A percentile compares a stretch with the other conserved stretches of the same genome.
Evolutionary conservation across 2,329 filamentous ascomycete species (phyloP).

Genomic region (Alternaria ethzedia): DNA sequence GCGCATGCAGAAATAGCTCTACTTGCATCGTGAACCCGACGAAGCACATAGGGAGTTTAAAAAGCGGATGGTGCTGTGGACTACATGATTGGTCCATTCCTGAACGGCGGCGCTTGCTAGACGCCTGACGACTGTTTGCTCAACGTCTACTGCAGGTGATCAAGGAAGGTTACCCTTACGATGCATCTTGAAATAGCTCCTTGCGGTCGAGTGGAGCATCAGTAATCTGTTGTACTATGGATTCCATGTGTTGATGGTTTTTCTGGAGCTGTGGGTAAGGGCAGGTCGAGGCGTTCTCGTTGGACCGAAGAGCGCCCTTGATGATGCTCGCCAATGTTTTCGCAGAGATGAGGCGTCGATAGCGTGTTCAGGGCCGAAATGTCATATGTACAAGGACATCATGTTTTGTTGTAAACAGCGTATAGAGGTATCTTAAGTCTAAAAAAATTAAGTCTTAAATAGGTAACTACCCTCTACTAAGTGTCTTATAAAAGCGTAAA

Average conservation of each 20-base stretch:
- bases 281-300: not conserved
- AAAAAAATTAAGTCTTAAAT: too few relatives aligned
- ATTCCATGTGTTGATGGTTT: not conserved
- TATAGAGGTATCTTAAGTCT: too few relatives aligned
- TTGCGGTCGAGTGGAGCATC: not conserved
- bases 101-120: conserved; percentile 3
- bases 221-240: not conserved
- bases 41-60: not conserved
- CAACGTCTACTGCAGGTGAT: not conserved
- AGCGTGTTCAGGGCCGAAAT: not conserved
- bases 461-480: too few relatives aligned
- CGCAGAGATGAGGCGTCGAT: not conserved
- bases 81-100: not conserved
- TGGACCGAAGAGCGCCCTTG: not conserved
- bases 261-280: not conserved
- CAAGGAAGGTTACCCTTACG: not conserved
- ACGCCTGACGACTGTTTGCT: not conserved
- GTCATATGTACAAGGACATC: not conserved
- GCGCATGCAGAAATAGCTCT: not conserved
- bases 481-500: too few relatives aligned
- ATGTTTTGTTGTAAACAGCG: too few relatives aligned
- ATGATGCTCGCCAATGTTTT: not conserved
- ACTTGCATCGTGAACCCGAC: not conserved
- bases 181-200: not conserved
- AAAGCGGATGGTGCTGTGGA: not conserved